phyloP scores from a whole-genome alignment of 352 stramenopile species.

The Globisporangium nodosum region DNA sequence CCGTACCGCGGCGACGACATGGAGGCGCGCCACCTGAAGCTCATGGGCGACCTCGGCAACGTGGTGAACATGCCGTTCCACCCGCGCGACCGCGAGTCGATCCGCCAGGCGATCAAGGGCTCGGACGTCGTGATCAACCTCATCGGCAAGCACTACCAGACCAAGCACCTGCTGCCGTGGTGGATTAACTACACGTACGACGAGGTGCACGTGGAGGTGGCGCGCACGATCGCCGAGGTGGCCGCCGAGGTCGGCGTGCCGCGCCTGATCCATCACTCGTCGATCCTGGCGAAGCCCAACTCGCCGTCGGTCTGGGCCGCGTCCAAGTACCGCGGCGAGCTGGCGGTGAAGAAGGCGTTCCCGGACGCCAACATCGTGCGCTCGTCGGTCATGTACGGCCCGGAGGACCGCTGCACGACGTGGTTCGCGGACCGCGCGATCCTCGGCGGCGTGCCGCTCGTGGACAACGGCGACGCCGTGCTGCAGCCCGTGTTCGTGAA shows the following conservation, averaged over 20 bases:
- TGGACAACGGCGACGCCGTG: constrained; percentile 91
- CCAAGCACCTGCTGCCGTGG: constrained; percentile 90
- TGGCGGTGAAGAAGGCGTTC: constrained; percentile 90
- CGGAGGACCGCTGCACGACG: constrained; percentile 94
- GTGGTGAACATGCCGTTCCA: constrained; percentile 75
- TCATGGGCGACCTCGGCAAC: constrained; percentile 92
- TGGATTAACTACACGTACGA: constrained; percentile 95
- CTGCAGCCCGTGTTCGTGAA: constrained; percentile 92
- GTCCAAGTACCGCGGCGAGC: constrained; percentile 84
- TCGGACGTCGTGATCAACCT: constrained; percentile 97
- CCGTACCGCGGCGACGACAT: constrained; percentile 93
- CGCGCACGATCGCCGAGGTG: constrained; percentile 76
- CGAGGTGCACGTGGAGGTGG: constrained; percentile 94
- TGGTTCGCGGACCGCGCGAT: constrained; percentile 79
- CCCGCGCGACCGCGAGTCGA: constrained; percentile 90
- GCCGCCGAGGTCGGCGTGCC: constrained; percentile 71
- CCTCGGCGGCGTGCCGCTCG: constrained; percentile 81
- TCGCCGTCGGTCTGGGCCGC: constrained; percentile 77
- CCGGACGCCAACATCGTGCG: constrained; percentile 95
- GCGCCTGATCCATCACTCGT: constrained; percentile 81
- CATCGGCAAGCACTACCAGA: constrained; percentile 97
- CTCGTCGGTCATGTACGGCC: constrained; percentile 92
- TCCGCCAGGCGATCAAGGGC: constrained; percentile 88
- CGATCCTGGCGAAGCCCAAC: constrained; percentile 75
- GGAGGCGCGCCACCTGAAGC: constrained; percentile 92